phyloP scores from a whole-genome alignment of 768 basidiomycete genomes.

The Leccinum pellstonianum region DNA sequence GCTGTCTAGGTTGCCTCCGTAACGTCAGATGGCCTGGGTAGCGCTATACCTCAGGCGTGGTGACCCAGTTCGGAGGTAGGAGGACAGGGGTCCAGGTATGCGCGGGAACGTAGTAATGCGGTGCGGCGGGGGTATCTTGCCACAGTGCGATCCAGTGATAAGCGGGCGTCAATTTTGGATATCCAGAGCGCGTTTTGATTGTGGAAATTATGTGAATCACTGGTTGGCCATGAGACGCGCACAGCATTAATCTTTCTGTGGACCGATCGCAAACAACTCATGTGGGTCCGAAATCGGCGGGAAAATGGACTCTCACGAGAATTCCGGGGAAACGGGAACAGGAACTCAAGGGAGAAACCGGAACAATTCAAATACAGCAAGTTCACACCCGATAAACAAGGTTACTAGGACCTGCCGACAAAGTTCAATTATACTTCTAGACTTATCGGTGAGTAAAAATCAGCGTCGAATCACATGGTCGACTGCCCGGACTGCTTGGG shows the following conservation, averaged over 20 bases:
- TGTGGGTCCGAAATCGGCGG: background rate
- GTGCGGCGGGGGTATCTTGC: too few relatives aligned
- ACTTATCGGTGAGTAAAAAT: conserved; percentile 12
- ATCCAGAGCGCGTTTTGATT: too few relatives aligned
- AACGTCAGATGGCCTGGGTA: too few relatives aligned
- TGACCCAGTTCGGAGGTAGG: too few relatives aligned
- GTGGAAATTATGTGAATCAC: too few relatives aligned
- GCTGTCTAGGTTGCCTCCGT: too few relatives aligned
- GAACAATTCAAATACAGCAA: background rate
- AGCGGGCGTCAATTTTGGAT: too few relatives aligned
- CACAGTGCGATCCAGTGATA: too few relatives aligned
- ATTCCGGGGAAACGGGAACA: background rate
- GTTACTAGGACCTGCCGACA: background rate
- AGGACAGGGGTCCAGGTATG: too few relatives aligned
- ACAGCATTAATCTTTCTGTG: background rate
- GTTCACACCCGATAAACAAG: background rate
- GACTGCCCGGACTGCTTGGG: background rate
- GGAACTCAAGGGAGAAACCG: background rate
- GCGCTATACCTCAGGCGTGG: too few relatives aligned
- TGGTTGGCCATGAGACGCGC: too few relatives aligned
- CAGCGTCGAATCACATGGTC: background rate
- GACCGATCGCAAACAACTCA: background rate
- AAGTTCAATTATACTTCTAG: background rate
- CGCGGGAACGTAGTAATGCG: too few relatives aligned
- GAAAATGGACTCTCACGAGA: background rate